These are phyloP conservation scores for Moricandia moricandioides DNA, from an alignment of 345 rosid genomes.

Conservation along the genomic window DNA sequence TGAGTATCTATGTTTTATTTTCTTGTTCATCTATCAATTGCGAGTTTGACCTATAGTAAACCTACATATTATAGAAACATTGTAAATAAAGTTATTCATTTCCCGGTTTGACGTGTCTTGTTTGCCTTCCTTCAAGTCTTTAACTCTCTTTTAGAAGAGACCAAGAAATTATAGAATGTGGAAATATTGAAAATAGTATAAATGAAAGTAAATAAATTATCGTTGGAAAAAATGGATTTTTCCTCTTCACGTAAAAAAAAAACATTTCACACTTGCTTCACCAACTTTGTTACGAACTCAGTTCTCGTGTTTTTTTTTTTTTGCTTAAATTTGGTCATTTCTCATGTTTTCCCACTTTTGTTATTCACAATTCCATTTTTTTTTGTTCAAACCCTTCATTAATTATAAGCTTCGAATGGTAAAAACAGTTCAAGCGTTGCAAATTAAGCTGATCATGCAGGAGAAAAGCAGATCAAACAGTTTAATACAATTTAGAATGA, in stretches of 20 bases:
- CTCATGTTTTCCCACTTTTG: background rate
- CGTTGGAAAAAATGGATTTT: background rate
- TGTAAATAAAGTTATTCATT: slow-evolving; percentile 2
- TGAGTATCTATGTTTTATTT: background rate
- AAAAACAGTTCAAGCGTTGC: no score
- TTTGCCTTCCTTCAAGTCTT: slow-evolving; percentile 10
- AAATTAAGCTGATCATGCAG: no score
- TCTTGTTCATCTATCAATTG: slow-evolving; percentile 28
- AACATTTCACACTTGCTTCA: slow-evolving; percentile 1
- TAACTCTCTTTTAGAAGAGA: background rate
- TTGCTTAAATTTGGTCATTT: no score
- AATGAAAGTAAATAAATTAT: background rate
- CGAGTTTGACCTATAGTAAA: background rate
- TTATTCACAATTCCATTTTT: background rate
- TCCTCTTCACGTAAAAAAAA: slow-evolving; percentile 1
- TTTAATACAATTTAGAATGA: no score
- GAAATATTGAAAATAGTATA: background rate
- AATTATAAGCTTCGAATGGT: no score
- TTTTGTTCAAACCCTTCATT: no score
- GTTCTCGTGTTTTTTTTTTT: background rate
- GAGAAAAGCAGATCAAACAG: no score
- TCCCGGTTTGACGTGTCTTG: slow-evolving; percentile 6
- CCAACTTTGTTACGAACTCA: slow-evolving; percentile 12
- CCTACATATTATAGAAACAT: background rate
- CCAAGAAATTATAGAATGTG: background rate